Base-by-base conservation (phyloP, 495 filamentous ascomycete species). In the Hyaloscypha hepaticicola region DNA sequence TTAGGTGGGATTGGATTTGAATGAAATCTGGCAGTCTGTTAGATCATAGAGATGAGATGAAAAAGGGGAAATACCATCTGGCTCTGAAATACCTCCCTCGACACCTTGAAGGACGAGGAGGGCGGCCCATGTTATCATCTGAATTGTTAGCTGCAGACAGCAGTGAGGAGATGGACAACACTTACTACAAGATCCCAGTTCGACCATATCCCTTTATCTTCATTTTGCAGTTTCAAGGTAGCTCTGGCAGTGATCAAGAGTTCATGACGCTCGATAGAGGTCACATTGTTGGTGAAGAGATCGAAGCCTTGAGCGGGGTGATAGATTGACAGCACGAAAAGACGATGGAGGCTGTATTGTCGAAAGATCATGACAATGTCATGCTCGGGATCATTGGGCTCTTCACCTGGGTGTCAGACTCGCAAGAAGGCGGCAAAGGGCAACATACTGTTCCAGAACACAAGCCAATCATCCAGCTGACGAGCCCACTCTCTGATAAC, bases 301-400 rank as follows among this genome's bases (percentile, higher is more conserved):
- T 80, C 73, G 28, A 78, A 78, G 26, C 77, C 77, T n/a, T 77
- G 73, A 21, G 77, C 77, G 25, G 76, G 77, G 52, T 78, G 75
- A 29, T 80, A 79, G 19, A 80, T 80, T 5, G 77, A 80, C 0
- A 80, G 67, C 0, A 80, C 77, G 49, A 78, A 80, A 38, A 80
- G 64, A 49, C 78, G 75, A 55, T 76, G 74, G 33, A 78, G 63
- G 64, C 74, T 73, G 69, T 78, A 79, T 58, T 78, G 76, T 12
- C 78, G 70, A 49, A 78, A 67, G 14, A 77, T 75, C 28, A 76
- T 61, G 28, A 74, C 72, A 7, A 72, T 72, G 48, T 79, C 76
- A 61, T 75, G 64, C 60, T 78, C 77, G 16, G 77, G 75, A 2
- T 77, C 64, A 58, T 61, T 62, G 14, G 59, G 38, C 61, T 58